Evolutionary conservation across 2,329 filamentous ascomycete species (phyloP), one percentile per base, ranked within the genome.

Genomic region (Xylariaceae sp.): DNA sequence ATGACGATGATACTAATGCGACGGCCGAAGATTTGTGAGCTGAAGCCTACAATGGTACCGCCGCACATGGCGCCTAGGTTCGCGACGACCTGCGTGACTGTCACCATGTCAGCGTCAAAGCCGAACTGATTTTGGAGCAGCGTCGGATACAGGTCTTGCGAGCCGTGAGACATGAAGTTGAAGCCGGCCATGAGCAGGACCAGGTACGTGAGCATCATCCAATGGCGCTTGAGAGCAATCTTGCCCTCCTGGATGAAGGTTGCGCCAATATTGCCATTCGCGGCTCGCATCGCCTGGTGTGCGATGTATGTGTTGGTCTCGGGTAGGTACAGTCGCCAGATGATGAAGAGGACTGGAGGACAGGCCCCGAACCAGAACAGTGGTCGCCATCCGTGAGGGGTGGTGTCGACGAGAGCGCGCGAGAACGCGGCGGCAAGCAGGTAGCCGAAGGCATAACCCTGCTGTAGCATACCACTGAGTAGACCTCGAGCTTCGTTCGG

Each of bases 111-210:
- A 34, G 71, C 53, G 34, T 59, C 61, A 54, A 79, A 78, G 13
- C 57, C 61, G 48, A 74, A 77, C 59, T 81, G 74, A 51, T 75
- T 78, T 48, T 67, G 61, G 18, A 82, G 59, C 73, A 82, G 73
- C 16, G 76, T 80, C 2, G 78, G 78, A 51, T 81, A 81, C 19
- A 82, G 59, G 52, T 80, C 77, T 61, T 86, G 64, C 17, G 79
- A 85, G 40, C 86, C 86, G 59, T 90, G 87, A 15, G 82, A 86
- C 85, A 93, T 89, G 60, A 93, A 94, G 66, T 94, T 95, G 71
- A 95, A 93, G 3, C 88, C 88, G 2, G 87, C 84, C 87, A 94
- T 94, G 30, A 95, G 71, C 16, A 95, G 69, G 6, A 95, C 87
- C 43, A 95, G 72, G 65, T 95, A 95, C 28, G 81, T 69, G 42